phyloP scores from a whole-genome alignment of 2,329 filamentous ascomycete genomes.

The Colletotrichum sublineola region DNA sequence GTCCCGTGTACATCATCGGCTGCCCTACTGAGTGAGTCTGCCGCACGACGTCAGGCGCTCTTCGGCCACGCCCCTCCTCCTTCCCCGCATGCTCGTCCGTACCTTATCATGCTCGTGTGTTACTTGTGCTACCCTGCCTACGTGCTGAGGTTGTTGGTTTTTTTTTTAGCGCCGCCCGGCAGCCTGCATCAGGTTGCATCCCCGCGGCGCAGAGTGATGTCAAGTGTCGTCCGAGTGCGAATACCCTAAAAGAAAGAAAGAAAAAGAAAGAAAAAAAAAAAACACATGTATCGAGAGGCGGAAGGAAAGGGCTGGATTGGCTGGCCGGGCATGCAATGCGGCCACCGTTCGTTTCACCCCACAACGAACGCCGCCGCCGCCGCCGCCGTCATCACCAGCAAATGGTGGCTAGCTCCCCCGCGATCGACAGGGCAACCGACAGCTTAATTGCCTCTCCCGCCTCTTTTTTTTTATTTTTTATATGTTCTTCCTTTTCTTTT shows the following conservation, averaged over 20 bases:
- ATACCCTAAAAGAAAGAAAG: too few species aligned
- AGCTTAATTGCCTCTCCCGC: not conserved
- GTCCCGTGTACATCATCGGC: not conserved
- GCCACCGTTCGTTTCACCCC: too few species aligned
- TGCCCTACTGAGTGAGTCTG: not conserved
- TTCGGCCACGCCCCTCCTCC: not conserved
- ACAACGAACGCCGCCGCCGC: not conserved
- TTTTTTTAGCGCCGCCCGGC: not conserved
- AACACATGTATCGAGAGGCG: not conserved
- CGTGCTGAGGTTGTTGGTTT: not conserved
- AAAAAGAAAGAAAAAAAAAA: not conserved
- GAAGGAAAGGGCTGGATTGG: not conserved
- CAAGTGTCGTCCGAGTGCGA: not conserved
- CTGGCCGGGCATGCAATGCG: not conserved
- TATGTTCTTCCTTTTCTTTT: not conserved
- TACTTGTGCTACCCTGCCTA: not conserved
- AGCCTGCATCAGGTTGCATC: not conserved
- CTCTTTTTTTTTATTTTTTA: not conserved
- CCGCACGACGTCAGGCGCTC: not conserved
- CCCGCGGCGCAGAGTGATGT: conserved; percentile 4
- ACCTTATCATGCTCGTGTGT: too few species aligned
- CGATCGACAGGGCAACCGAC: conserved; percentile 21
- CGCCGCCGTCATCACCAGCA: not conserved
- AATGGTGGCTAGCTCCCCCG: not conserved
- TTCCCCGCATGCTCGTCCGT: not conserved